These are phyloP conservation scores for Eucalyptus curtisii DNA, from an alignment of 345 rosid genomes.

Conservation along the genomic window DNA sequence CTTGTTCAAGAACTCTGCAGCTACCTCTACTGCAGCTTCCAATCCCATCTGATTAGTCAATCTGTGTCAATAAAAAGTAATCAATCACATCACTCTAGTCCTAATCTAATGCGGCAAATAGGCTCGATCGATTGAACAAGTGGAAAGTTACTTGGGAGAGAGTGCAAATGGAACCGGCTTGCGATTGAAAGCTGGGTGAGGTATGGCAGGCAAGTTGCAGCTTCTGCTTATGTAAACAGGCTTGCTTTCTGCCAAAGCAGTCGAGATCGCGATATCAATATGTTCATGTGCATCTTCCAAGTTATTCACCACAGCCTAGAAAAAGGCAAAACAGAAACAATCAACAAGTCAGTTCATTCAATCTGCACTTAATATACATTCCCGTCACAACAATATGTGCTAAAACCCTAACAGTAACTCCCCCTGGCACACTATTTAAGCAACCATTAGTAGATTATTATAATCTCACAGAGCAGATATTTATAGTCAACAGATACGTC, in stretches of 20 bases:
- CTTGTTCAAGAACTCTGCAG: slow-evolving; percentile 62
- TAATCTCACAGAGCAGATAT: background rate
- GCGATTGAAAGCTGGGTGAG: slow-evolving; percentile 56
- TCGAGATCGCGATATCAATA: slow-evolving; percentile 65
- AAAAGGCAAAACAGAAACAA: background rate
- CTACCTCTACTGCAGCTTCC: slow-evolving; percentile 68
- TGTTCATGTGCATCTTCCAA: slow-evolving; percentile 75
- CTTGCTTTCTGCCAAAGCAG: slow-evolving; percentile 68
- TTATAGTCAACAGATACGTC: background rate
- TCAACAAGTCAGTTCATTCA: background rate
- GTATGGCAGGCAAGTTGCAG: slow-evolving; percentile 55
- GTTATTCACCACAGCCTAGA: slow-evolving; percentile 71
- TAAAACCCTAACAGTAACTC: background rate
- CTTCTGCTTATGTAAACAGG: slow-evolving; percentile 67
- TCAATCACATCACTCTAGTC: background rate
- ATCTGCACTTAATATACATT: background rate
- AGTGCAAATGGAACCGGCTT: slow-evolving; percentile 58
- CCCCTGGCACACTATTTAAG: background rate
- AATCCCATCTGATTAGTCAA: slow-evolving; percentile 48
- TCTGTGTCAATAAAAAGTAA: background rate
- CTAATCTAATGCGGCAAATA: background rate
- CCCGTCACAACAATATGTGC: background rate
- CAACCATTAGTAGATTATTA: background rate
- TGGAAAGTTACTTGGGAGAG: slow-evolving; percentile 29
- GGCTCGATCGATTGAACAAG: background rate